Base-by-base conservation (phyloP, 768 basidiomycete genomes). In the Tulasnella sp. region DNA sequence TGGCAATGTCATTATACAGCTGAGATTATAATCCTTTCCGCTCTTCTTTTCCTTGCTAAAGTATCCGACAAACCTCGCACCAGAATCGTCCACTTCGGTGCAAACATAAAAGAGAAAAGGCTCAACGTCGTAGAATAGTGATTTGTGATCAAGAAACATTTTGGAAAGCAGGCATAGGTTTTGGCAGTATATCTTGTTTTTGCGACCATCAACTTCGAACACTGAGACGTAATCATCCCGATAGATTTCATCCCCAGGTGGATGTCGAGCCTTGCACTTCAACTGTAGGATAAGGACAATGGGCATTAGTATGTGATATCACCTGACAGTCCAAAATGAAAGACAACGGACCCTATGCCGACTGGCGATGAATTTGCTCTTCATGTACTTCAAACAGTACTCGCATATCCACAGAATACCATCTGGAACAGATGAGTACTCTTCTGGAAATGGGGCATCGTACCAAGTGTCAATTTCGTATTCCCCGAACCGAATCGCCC, bases 171-270 rank as follows among this genome's bases (percentile, higher is more conserved):
- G 72, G 66, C 93, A 98, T 24, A 99, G 75, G 65, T 99, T 98
- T 64, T 99, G 95, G 64, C 95, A 98, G 65, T 96, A 99, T 61
- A 98, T 98, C 86, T 98, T 99, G 72, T 93, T 96, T 69, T 90
- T 89, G 59, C 95, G 77, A 39, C 95, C 95, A 64, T 98, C 95
- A 25, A 99, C 92, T 64, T 99, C 95, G 61, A 93, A 99, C 54
- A 99, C 83, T 4, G 90, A 92, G 37, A 98, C 70, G 27, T 62
- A 63, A 20, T 81, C 82, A 64, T 98, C 93, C 34, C 92, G 74
- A 64, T 99, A 98, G 34, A 99, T 96, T 65, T 98, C 95, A 63
- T 98, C 93, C 7, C 95, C 95, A 13, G 93, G 95, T 5, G 95
- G 95, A 72, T 93, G 87, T 53, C 89, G 73, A 43, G 79, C 74